A percentile compares a stretch with the other conserved stretches of the same genome.
Evolutionary conservation across 306 rosid species (phyloP).

Genomic region (Mucuna pruriens): DNA sequence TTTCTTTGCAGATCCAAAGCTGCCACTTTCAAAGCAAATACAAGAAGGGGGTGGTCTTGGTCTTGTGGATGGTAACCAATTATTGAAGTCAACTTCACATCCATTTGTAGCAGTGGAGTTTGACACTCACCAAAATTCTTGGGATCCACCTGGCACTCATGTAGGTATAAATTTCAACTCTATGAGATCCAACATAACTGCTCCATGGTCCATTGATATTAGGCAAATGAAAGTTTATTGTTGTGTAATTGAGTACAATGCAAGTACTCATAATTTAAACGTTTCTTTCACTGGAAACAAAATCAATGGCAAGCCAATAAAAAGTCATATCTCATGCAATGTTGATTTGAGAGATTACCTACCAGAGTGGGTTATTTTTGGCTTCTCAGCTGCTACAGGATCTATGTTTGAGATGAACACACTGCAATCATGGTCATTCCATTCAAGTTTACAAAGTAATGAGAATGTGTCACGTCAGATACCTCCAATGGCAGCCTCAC

Average conservation of each 20-base stretch:
- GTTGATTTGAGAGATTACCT: slow-evolving; percentile 12
- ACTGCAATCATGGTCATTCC: not conserved
- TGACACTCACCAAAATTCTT: not conserved
- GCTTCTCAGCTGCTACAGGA: slow-evolving; percentile 24
- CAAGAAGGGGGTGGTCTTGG: slow-evolving; percentile 21
- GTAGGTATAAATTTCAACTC: slow-evolving; percentile 23
- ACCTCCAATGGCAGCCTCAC: not conserved
- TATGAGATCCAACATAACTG: not conserved
- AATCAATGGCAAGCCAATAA: not conserved
- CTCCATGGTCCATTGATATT: not conserved
- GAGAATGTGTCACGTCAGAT: not conserved
- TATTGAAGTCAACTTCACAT: not conserved
- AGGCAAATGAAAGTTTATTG: not conserved
- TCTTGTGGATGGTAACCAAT: not conserved
- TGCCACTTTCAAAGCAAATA: not conserved
- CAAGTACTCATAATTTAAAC: not conserved
- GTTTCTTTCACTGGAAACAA: slow-evolving; percentile 7
- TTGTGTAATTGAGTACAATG: slow-evolving; percentile 6
- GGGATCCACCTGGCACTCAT: slow-evolving; percentile 15
- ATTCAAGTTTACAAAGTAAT: not conserved
- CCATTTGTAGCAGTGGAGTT: slow-evolving; percentile 20
- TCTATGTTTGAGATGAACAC: slow-evolving; percentile 8
- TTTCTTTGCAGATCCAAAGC: slow-evolving; percentile 13
- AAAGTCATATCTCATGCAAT: not conserved
- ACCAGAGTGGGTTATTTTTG: slow-evolving; percentile 10